Percentiles rank a stretch among this genome's conserved stretches.
These are phyloP conservation scores for Jamesozyma gamospora DNA, from an alignment of 805 yeast species.

Conservation along the genomic window DNA sequence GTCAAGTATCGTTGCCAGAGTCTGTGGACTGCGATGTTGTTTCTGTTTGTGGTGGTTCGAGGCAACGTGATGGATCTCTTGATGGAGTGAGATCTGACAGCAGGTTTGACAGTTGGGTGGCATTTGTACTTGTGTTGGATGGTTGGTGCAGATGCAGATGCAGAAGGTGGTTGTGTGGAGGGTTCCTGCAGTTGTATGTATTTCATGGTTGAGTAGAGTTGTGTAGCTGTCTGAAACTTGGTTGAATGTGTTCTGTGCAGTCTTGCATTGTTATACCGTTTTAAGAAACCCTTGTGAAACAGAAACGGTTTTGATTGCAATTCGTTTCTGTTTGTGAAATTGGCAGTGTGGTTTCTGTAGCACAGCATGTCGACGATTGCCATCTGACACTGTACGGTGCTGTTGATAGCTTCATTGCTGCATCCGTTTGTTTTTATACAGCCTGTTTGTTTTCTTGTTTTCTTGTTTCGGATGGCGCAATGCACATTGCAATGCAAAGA, in stretches of 20 bases:
- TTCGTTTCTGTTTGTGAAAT: conserved; percentile 19
- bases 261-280: conserved; percentile 5
- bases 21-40: background rate
- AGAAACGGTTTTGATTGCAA: conserved; percentile 9
- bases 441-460: too few relatives aligned
- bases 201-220: background rate
- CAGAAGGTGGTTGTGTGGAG: background rate
- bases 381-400: too few relatives aligned
- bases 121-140: background rate
- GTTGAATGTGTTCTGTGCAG: background rate
- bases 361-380: too few relatives aligned
- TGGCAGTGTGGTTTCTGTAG: too few relatives aligned
- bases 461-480: too few relatives aligned
- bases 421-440: too few relatives aligned
- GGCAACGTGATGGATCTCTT: background rate
- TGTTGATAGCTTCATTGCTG: too few relatives aligned
- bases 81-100: background rate
- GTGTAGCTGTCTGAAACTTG: background rate
- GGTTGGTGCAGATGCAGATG: too few relatives aligned
- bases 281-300: conserved; percentile 24
- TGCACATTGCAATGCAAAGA: too few relatives aligned
- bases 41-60: background rate
- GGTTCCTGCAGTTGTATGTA: too few relatives aligned
- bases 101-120: background rate
- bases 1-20: conserved; percentile 30